phyloP scores from a whole-genome alignment of 2,329 filamentous ascomycete genomes.

The Penicillium sp. region DNA sequence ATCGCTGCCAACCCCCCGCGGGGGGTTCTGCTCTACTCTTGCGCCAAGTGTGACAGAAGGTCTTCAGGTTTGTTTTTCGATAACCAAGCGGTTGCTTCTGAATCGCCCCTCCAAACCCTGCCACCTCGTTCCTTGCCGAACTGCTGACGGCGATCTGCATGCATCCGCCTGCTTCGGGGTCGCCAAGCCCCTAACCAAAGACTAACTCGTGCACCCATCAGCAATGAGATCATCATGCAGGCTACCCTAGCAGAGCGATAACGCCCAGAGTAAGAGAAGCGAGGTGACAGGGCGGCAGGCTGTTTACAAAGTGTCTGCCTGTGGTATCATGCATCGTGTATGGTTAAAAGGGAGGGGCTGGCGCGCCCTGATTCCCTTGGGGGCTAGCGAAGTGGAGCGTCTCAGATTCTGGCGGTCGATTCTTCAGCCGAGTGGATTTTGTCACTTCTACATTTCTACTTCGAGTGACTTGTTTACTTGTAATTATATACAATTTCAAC shows the following conservation, averaged over 20 bases:
- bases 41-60: no score
- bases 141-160: no score
- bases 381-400: neutral
- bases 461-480: neutral
- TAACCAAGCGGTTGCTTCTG: no score
- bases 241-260: constrained; percentile 9
- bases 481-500: neutral
- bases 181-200: constrained; percentile 11
- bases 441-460: neutral
- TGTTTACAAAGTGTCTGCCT: neutral
- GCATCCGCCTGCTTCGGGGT: no score
- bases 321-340: neutral
- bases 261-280: constrained; percentile 9
- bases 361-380: neutral
- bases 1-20: no score
- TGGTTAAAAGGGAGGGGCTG: neutral
- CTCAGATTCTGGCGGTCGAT: neutral
- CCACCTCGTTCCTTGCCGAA: no score
- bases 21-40: no score
- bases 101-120: no score
- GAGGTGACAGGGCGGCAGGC: constrained; percentile 15
- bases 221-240: constrained; percentile 14
- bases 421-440: constrained; percentile 9
- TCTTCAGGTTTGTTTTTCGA: no score
- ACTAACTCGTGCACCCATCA: constrained; percentile 6